Conservation (phyloP, 805 yeast species). For the Kazachstania africana region DNA sequence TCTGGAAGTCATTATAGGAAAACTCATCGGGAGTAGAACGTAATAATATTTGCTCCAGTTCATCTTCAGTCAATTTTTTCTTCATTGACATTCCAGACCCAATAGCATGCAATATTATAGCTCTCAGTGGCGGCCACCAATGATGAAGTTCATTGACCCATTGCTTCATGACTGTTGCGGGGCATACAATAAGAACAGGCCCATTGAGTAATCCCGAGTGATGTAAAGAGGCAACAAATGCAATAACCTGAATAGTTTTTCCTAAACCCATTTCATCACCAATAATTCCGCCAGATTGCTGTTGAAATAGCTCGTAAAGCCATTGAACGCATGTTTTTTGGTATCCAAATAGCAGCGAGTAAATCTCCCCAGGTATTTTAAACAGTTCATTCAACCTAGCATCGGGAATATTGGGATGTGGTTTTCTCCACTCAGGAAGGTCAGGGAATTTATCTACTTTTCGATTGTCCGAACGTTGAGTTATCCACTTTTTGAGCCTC, state of each 20-base stretch:
- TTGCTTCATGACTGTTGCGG: constrained; percentile 91
- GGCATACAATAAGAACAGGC: constrained; percentile 84
- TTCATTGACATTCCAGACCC: constrained; percentile 67
- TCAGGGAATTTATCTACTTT: constrained; percentile 11
- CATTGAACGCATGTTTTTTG: constrained; percentile 96
- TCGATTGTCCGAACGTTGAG: constrained; percentile 35
- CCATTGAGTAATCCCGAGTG: constrained; percentile 62
- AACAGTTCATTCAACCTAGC: constrained; percentile 61
- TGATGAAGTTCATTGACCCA: constrained; percentile 95
- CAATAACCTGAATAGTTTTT: constrained; percentile 83
- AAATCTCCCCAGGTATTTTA: constrained; percentile 81
- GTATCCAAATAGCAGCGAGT: constrained; percentile 76
- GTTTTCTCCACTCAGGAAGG: constrained; percentile 52
- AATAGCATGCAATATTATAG: constrained; percentile 79
- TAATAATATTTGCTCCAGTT: constrained; percentile 38
- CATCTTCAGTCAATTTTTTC: constrained; percentile 31
- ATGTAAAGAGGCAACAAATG: constrained; percentile 84
- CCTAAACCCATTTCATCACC: constrained; percentile 99
- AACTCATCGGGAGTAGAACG: constrained; percentile 29
- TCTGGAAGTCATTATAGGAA: constrained; percentile 30
- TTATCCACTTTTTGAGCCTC: constrained; percentile 51
- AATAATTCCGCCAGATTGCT: constrained; percentile 85
- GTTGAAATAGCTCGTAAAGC: constrained; percentile 89
- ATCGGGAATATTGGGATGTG: constrained; percentile 71
- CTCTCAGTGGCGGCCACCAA: constrained; percentile 96